phyloP scores from a whole-genome alignment of 179 eudicot genomes.

The Camellia oleifera region DNA sequence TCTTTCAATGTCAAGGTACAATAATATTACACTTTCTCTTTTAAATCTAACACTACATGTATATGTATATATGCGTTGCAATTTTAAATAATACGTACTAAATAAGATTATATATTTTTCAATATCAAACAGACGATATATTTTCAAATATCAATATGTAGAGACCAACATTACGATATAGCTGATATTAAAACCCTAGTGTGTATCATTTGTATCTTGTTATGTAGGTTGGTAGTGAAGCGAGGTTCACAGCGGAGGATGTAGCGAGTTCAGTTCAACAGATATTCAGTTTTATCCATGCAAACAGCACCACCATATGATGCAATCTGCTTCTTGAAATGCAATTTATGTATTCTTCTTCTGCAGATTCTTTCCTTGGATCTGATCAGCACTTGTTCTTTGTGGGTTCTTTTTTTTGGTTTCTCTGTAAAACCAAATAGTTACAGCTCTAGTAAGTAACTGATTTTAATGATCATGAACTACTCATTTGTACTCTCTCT shows the following conservation, averaged over 20 bases:
- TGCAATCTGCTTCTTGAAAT: neutral
- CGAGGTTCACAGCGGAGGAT: conserved; percentile 71
- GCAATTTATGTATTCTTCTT: neutral
- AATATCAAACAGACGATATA: no score
- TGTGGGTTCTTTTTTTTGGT: neutral
- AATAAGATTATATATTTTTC: no score
- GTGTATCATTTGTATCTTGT: neutral
- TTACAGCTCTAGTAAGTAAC: neutral
- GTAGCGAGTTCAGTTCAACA: conserved; percentile 79
- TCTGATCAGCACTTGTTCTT: neutral
- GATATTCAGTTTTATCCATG: conserved; percentile 78
- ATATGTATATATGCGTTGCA: neutral
- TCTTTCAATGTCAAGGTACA: conserved; percentile 94
- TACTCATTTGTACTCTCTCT: neutral
- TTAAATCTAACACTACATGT: neutral
- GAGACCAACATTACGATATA: no score
- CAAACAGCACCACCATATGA: conserved; percentile 39
- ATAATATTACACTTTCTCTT: neutral
- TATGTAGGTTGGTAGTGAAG: conserved; percentile 64
- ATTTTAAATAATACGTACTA: no score
- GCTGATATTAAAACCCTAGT: no score
- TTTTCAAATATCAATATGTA: no score
- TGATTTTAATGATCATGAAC: neutral
- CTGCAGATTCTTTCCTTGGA: neutral
- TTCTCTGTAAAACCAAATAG: neutral